Evolutionary conservation across 495 filamentous ascomycete genomes (phyloP).

Genomic region (Penicillium goetzii): DNA sequence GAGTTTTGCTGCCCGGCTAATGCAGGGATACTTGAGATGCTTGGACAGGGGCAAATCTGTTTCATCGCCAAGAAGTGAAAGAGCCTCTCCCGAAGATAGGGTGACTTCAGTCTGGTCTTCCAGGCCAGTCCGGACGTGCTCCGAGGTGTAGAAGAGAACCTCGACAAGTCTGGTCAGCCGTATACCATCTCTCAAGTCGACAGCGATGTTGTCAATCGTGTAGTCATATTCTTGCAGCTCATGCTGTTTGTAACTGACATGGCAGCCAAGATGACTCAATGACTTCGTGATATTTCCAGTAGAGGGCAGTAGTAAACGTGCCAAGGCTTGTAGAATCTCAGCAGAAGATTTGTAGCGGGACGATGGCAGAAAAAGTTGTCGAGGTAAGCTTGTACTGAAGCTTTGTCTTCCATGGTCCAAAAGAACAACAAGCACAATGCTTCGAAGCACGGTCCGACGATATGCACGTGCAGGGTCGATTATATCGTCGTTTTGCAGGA

Average conservation of each 20-base stretch:
- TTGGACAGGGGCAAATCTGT: conserved; percentile 53
- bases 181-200: conserved; percentile 68
- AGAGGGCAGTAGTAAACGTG: conserved; percentile 59
- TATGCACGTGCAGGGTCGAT: conserved; percentile 44
- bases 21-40: conserved; percentile 62
- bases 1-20: conserved; percentile 60
- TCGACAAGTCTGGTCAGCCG: conserved; percentile 64
- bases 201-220: conserved; percentile 61
- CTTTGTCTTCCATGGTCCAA: conserved; percentile 54
- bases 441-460: conserved; percentile 60
- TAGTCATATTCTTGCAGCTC: conserved; percentile 64
- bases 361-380: conserved; percentile 49
- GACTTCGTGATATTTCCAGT: conserved; percentile 60
- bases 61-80: conserved; percentile 22
- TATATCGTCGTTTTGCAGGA: conserved; percentile 63
- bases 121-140: conserved; percentile 12
- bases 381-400: conserved; percentile 34
- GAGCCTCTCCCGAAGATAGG: conserved; percentile 17
- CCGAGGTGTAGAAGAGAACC: conserved; percentile 53
- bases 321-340: conserved; percentile 56
- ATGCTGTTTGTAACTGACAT: conserved; percentile 56
- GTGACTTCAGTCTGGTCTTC: conserved; percentile 19
- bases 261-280: conserved; percentile 60
- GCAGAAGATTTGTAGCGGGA: conserved; percentile 60
- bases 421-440: conserved; percentile 63